Evolutionary conservation across 441 rosid species (phyloP), one percentile per base, ranked within the genome.

Genomic region (Syzygium malaccense): DNA sequence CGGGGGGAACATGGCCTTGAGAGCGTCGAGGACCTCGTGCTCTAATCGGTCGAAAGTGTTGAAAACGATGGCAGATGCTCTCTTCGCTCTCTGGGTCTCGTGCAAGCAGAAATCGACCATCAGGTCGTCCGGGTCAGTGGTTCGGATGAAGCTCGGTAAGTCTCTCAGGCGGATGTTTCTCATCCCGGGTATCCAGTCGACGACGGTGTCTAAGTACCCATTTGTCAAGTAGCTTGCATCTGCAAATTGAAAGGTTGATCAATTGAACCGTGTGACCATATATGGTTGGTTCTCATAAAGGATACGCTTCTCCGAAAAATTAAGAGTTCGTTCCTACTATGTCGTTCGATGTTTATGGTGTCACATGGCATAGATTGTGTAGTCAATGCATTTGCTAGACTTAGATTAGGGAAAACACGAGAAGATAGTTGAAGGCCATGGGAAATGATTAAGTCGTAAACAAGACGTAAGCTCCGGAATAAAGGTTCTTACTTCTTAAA

Each of bases 121-220:
- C 17, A 18, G 11, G 26, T 88, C 87, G 11, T 88, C 18, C 8
- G 89, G 89, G 80, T 83, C 23, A 7, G 86, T 83, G 56, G 86
- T 57, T 62, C 60, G 71, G 3, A 83, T 11, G 58, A 88, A 88
- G 45, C 58, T 79, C 5, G 89, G 89, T 8, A 88, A 56, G 60
- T 88, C 89, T 85, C 62, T 88, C 51, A 88, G 25, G 49, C 80
- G 87, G 53, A 88, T 83, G 78, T 88, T 88, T 48, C 84, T 88
- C 89, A 88, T 88, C 12, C 83, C 83, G 1, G 89, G 89, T 17
- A 88, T 88, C 89, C 87, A 88, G 55, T 88, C 89, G 1, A 88
- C 17, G 11, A 13, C 14, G 55, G 87, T 88, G 79, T 88, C 89
- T 18, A 88, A 7, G 30, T 84, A 60, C n/a, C 89, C 89, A 33